Evolutionary conservation across 2,329 filamentous ascomycete genomes (phyloP).

Genomic region (Mycogone perniciosa): DNA sequence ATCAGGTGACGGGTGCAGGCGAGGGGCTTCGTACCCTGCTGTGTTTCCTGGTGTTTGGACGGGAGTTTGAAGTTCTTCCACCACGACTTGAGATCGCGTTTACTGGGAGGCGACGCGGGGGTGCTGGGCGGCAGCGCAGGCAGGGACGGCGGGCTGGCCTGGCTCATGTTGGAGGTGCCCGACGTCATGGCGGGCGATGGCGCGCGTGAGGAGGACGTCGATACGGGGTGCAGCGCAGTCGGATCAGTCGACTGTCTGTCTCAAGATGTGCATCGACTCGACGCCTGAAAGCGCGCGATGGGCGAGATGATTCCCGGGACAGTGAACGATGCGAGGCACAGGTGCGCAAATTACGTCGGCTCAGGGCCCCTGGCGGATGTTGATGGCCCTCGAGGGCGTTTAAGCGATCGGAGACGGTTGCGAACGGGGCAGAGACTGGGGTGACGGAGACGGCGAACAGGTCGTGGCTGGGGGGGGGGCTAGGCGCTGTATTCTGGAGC

Average conservation of each 20-base stretch:
- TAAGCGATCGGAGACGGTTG: conserved; percentile 7
- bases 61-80: conserved; percentile 90
- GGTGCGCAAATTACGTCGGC: background rate
- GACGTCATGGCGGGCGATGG: conserved; percentile 28
- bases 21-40: conserved; percentile 34
- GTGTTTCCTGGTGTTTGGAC: conserved; percentile 49
- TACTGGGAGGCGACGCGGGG: conserved; percentile 67
- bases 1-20: background rate
- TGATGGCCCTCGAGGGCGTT: background rate
- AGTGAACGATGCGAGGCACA: background rate
- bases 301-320: conserved; percentile 4
- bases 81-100: conserved; percentile 88
- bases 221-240: conserved; percentile 2
- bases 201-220: background rate
- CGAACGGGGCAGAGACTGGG: background rate
- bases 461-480: background rate
- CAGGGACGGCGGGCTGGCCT: conserved; percentile 25
- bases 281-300: background rate
- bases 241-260: conserved; percentile 2
- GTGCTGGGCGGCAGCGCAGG: conserved; percentile 26
- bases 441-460: background rate
- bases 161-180: conserved; percentile 27
- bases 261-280: background rate
- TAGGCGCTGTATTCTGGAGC: background rate
- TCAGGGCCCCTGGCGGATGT: background rate